Conservation (phyloP, 1,139 yeast species). For the Arxiozyma heterogenica region DNA sequence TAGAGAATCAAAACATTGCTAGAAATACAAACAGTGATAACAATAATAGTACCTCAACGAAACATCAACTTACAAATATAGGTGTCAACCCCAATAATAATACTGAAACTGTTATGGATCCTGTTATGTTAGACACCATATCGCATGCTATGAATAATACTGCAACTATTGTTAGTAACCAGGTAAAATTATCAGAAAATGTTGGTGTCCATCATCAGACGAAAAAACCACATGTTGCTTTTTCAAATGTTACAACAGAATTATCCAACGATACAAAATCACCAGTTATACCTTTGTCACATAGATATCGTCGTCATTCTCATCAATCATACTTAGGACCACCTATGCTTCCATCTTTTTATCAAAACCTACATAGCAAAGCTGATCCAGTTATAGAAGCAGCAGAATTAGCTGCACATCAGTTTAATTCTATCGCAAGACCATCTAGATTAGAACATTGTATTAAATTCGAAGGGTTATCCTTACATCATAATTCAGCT, state of each 20-base stretch:
- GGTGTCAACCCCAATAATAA: not conserved
- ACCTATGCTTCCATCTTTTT: not conserved
- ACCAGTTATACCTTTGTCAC: not conserved
- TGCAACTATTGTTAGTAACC: not conserved
- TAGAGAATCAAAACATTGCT: not conserved
- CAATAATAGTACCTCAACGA: not conserved
- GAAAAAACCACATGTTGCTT: not conserved
- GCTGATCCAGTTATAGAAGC: slow-evolving; percentile 14
- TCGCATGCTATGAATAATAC: not conserved
- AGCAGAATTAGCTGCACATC: slow-evolving; percentile 5
- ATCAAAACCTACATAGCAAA: slow-evolving; percentile 5
- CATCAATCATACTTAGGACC: slow-evolving; percentile 3
- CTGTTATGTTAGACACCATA: not conserved
- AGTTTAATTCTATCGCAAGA: slow-evolving; percentile 11
- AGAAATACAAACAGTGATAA: not conserved
- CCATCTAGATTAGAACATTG: slow-evolving; percentile 18
- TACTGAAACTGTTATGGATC: not conserved
- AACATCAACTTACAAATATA: not conserved
- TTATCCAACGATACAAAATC: not conserved
- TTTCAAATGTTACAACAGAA: not conserved
- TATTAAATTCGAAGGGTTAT: slow-evolving; percentile 2
- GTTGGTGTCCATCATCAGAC: not conserved
- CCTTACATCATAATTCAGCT: not conserved
- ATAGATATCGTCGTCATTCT: slow-evolving; percentile 3
- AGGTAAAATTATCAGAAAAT: not conserved